phyloP scores from a whole-genome alignment of 306 rosid genomes.

The Ochetophila trinervis region DNA sequence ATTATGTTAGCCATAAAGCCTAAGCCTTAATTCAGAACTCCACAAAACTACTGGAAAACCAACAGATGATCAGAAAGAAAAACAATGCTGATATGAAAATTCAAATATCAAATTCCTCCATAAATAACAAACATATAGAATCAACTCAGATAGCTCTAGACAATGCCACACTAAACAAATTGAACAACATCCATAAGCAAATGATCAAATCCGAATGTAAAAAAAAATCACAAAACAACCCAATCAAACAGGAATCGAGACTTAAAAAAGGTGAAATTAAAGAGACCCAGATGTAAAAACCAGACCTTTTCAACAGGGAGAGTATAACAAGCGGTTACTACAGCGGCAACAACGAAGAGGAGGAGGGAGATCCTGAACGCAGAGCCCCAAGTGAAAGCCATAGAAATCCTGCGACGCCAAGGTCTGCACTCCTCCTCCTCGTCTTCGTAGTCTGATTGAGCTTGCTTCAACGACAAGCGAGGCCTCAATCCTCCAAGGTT shows the following conservation, averaged over 20 bases:
- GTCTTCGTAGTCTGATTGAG: conserved; percentile 39
- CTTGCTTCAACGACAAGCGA: conserved; percentile 72
- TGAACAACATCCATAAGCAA: neutral
- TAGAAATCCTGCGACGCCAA: conserved; percentile 66
- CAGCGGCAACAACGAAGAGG: conserved; percentile 62
- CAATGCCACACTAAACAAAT: neutral
- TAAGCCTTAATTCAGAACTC: neutral
- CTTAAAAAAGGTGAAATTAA: conserved; percentile 14
- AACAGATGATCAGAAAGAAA: neutral
- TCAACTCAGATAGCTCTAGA: too few relatives aligned
- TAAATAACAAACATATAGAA: neutral
- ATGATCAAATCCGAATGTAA: neutral
- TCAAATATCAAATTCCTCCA: conserved; percentile 1
- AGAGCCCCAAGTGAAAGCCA: conserved; percentile 66
- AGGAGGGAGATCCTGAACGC: conserved; percentile 65
- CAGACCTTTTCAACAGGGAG: conserved; percentile 85
- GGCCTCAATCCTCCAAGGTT: conserved; percentile 75
- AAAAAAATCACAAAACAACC: neutral
- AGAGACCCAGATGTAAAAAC: conserved; percentile 18
- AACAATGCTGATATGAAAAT: neutral
- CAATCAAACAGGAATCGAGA: neutral
- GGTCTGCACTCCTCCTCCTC: conserved; percentile 65
- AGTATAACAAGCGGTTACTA: conserved; percentile 61
- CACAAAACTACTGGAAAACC: neutral
- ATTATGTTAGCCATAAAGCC: neutral